These are phyloP conservation scores for Iodosphaeria phyllophila DNA, from an alignment of 2,329 filamentous ascomycete genomes.

Conservation along the genomic window DNA sequence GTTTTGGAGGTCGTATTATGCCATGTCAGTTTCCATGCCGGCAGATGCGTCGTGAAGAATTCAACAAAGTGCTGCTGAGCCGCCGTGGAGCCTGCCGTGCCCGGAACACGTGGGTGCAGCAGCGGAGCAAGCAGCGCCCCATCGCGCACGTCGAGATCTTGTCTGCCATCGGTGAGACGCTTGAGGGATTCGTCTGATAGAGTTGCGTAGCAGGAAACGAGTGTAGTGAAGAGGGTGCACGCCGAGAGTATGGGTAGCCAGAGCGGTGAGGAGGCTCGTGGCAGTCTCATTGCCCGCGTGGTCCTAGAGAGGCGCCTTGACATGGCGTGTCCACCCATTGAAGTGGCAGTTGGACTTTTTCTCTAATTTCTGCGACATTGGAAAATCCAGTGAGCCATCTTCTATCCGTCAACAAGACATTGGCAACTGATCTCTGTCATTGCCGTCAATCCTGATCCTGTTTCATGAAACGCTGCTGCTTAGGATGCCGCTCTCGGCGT, in stretches of 20 bases:
- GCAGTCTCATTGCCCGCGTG: too few species aligned
- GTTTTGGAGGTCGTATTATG: conserved; percentile 85
- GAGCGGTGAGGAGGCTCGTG: too few species aligned
- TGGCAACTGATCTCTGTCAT: too few species aligned
- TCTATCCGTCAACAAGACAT: too few species aligned
- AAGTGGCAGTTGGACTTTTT: not conserved
- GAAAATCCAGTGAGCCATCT: too few species aligned
- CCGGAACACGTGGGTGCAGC: conserved; percentile 72
- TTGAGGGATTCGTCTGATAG: conserved; percentile 61
- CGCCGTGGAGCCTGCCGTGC: conserved; percentile 53
- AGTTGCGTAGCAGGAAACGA: conserved; percentile 18
- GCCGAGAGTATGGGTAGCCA: conserved; percentile 5
- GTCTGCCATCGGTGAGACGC: conserved; percentile 49
- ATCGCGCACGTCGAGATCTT: conserved; percentile 60
- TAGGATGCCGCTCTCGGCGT: too few species aligned
- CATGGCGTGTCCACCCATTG: too few species aligned
- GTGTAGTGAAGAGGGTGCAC: conserved; percentile 7
- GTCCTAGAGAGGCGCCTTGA: too few species aligned
- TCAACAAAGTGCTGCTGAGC: conserved; percentile 68
- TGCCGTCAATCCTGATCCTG: too few species aligned
- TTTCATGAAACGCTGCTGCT: too few species aligned
- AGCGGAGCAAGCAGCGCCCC: conserved; percentile 72
- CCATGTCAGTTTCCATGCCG: conserved; percentile 61
- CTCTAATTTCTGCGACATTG: too few species aligned
- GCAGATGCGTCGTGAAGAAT: conserved; percentile 61